Evolutionary conservation across 1,284 basidiomycete genomes (phyloP).

Genomic region (Fomitopsis pinicola): DNA sequence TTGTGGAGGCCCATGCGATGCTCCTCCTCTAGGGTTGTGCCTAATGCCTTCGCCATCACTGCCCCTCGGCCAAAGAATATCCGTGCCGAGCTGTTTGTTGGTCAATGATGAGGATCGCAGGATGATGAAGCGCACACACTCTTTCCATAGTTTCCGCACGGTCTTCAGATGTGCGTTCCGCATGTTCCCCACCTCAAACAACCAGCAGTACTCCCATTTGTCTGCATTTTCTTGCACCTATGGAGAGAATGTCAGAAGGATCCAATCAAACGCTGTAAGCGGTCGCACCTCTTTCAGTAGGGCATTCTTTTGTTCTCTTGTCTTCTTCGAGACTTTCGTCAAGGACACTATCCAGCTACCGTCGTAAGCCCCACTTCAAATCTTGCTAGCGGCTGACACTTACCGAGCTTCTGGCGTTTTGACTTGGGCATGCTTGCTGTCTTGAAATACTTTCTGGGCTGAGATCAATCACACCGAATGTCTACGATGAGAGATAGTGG

Average conservation of each 20-base stretch:
- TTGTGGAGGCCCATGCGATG: conserved; percentile 77
- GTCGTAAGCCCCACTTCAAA: background rate
- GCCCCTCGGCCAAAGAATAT: conserved; percentile 93
- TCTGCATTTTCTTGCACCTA: conserved; percentile 77
- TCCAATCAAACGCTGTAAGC: no score
- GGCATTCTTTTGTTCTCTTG: conserved; percentile 80
- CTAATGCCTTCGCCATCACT: conserved; percentile 96
- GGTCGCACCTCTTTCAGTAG: conserved; percentile 72
- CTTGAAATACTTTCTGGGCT: background rate
- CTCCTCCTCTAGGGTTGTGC: conserved; percentile 84
- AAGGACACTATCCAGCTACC: conserved; percentile 53
- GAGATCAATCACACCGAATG: background rate
- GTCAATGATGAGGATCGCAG: no score
- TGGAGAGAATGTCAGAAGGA: background rate
- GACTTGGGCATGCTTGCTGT: conserved; percentile 74
- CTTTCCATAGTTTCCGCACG: conserved; percentile 91
- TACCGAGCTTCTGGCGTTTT: conserved; percentile 79
- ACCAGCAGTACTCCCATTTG: conserved; percentile 92
- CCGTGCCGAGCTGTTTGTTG: conserved; percentile 63
- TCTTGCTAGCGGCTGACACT: conserved; percentile 6
- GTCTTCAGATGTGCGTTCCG: conserved; percentile 93
- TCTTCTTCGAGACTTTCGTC: conserved; percentile 79
- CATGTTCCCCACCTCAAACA: conserved; percentile 94
- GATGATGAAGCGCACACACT: conserved; percentile 66
- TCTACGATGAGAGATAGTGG: no score